phyloP scores from a whole-genome alignment of 345 rosid genomes.

The Leavenworthia alabamica region DNA sequence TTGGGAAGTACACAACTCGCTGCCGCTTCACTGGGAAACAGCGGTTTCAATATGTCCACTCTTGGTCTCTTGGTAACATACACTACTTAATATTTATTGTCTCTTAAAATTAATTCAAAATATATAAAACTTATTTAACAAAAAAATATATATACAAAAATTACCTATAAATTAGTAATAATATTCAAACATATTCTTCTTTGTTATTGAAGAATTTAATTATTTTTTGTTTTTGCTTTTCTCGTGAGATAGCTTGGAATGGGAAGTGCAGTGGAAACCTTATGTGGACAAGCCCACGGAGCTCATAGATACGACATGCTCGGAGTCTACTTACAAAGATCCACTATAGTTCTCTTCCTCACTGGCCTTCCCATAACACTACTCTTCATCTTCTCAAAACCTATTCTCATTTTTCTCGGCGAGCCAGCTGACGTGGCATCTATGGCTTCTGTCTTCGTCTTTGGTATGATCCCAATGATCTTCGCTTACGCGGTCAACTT shows the following conservation, averaged over 20 bases:
- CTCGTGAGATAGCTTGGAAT: conserved; percentile 45
- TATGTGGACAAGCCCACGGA: conserved; percentile 81
- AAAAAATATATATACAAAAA: too few relatives aligned
- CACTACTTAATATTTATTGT: too few relatives aligned
- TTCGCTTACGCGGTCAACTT: conserved; percentile 62
- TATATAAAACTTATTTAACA: too few relatives aligned
- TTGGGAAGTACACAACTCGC: conserved; percentile 64
- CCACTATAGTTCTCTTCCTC: conserved; percentile 43
- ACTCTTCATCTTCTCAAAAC: conserved; percentile 52
- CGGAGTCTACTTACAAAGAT: conserved; percentile 66
- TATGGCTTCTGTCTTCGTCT: conserved; percentile 44
- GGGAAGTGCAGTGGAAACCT: conserved; percentile 85
- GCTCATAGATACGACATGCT: conserved; percentile 58
- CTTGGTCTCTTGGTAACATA: conserved; percentile 49
- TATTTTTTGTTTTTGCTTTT: background rate
- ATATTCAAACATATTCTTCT: background rate
- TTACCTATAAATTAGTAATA: too few relatives aligned
- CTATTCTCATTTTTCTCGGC: conserved; percentile 41
- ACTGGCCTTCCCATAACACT: conserved; percentile 45
- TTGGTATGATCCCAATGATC: conserved; percentile 59
- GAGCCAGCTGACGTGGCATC: conserved; percentile 59
- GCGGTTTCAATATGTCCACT: conserved; percentile 45
- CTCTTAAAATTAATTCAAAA: too few relatives aligned
- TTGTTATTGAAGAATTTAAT: background rate
- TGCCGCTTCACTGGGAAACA: conserved; percentile 53